Evolutionary conservation across 805 yeast species (phyloP).

Genomic region (Myxozyma lipomycoides): DNA sequence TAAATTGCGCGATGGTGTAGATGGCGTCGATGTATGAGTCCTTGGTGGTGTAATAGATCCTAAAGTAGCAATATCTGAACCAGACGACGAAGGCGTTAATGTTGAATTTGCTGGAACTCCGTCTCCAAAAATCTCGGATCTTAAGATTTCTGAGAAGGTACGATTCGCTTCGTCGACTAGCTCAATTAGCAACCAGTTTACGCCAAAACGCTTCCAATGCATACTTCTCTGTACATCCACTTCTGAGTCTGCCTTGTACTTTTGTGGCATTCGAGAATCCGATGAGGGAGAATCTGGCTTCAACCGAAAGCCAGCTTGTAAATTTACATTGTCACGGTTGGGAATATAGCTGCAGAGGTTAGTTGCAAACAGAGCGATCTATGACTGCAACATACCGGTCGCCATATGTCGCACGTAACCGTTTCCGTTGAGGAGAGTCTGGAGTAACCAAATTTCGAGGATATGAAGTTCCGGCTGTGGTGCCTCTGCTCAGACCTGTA

Average conservation of each 20-base stretch:
- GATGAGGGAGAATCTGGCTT: slow-evolving; percentile 43
- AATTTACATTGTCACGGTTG: slow-evolving; percentile 74
- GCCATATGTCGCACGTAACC: slow-evolving; percentile 13
- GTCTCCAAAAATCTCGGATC: slow-evolving; percentile 89
- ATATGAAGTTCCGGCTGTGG: not conserved
- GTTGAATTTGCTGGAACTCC: slow-evolving; percentile 51
- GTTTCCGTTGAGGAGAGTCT: slow-evolving; percentile 20
- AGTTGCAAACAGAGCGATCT: not conserved
- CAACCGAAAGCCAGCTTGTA: slow-evolving; percentile 77
- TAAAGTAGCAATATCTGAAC: slow-evolving; percentile 4
- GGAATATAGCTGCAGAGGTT: slow-evolving; percentile 63
- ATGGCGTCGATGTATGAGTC: slow-evolving; percentile 32
- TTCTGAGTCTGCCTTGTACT: slow-evolving; percentile 43
- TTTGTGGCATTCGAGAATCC: slow-evolving; percentile 20
- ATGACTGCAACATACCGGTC: slow-evolving; percentile 9
- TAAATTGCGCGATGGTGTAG: slow-evolving; percentile 50
- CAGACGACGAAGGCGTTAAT: slow-evolving; percentile 31
- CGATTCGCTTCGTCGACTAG: slow-evolving; percentile 75
- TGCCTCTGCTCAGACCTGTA: not conserved
- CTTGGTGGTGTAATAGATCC: slow-evolving; percentile 24
- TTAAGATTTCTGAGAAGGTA: slow-evolving; percentile 79
- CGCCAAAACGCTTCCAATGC: not conserved
- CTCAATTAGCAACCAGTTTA: not conserved
- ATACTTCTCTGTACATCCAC: slow-evolving; percentile 52
- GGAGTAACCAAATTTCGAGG: not conserved